Conservation (phyloP, 2,329 filamentous ascomycete species). For the Dactylellina haptotyla region DNA sequence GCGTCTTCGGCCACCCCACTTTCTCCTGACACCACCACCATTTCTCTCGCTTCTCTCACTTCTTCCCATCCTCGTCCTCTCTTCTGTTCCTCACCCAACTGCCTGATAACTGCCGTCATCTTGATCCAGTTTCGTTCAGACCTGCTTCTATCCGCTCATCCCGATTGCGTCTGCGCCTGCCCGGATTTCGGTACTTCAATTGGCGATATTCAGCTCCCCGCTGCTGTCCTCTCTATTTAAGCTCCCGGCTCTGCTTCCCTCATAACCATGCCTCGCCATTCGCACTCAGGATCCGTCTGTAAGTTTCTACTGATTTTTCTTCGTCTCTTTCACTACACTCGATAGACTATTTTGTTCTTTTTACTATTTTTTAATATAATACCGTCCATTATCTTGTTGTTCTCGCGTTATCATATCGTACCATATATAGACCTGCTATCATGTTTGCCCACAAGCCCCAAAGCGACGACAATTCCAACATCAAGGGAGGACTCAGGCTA, state of each 20-base stretch:
- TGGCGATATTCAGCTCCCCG: conserved; percentile 37
- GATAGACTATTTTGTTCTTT: background rate
- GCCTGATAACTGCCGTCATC: too few species aligned
- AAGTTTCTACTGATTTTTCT: conserved; percentile 9
- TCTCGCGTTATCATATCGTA: background rate
- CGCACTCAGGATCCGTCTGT: conserved; percentile 19
- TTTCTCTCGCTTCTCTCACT: background rate
- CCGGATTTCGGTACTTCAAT: conserved; percentile 22
- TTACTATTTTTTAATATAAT: background rate
- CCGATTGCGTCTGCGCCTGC: background rate
- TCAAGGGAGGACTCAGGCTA: conserved; percentile 21
- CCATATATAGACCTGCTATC: background rate
- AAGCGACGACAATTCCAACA: conserved; percentile 7
- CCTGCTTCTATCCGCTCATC: background rate
- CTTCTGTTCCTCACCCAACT: background rate
- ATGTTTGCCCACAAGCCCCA: conserved; percentile 16
- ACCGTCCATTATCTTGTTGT: too few species aligned
- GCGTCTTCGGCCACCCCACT: conserved; percentile 3
- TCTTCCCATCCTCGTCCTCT: background rate
- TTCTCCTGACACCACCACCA: conserved; percentile 2
- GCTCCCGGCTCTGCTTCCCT: conserved; percentile 3
- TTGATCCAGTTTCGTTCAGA: conserved; percentile 11
- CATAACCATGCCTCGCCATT: conserved; percentile 7
- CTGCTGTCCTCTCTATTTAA: conserved; percentile 25
- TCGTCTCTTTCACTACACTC: background rate